Evolutionary conservation across 164 flowering plant genomes (phyloP), one percentile per base, ranked within the genome.

Genomic region (Brasenia schreberi): DNA sequence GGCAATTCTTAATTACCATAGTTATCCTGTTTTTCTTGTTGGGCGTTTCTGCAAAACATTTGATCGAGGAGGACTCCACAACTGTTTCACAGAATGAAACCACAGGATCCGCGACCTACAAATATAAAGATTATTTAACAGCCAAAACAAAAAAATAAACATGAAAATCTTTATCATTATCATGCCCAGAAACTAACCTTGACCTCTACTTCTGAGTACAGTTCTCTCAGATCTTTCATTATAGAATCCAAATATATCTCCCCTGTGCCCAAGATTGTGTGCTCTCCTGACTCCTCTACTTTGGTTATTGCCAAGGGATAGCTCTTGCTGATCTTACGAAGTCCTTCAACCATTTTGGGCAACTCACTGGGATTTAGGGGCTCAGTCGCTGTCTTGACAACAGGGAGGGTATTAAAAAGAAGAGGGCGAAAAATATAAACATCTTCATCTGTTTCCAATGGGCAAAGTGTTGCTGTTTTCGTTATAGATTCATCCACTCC

Each of bases 311-410:
- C 98, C 17, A 92, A 74, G 53, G 99, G 99, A 74, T 95, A 92
- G 77, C 98, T 95, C 77, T 92, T 95, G 77, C 97, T 88, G 70
- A 92, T 95, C 73, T 95, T 92, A 73, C 99, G 80, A 67, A 95
- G 95, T 65, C 99, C 99, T 81, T 95, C 99, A 68, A 95, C 97
- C 99, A 95, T 95, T 79, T 95, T 92, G 4, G 99, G 99, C 70
- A 95, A 71, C 79, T 95, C 99, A 73, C 99, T 95, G 1, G 98
- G 99, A 82, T 95, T 95, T 73, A 95, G 65, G 64, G 99, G 99
- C 73, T 90, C 99, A 4, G 97, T 92, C 18, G 98, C 98, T 19
- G 98, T 90, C 83, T 95, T 95, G 43, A 92, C 96, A 62, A 92
- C 98, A 18, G 99, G 82, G 67, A 92, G 96, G 10, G 99, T 92